Conservation (phyloP, 2,329 filamentous ascomycete genomes). For the Exophiala sideris region DNA sequence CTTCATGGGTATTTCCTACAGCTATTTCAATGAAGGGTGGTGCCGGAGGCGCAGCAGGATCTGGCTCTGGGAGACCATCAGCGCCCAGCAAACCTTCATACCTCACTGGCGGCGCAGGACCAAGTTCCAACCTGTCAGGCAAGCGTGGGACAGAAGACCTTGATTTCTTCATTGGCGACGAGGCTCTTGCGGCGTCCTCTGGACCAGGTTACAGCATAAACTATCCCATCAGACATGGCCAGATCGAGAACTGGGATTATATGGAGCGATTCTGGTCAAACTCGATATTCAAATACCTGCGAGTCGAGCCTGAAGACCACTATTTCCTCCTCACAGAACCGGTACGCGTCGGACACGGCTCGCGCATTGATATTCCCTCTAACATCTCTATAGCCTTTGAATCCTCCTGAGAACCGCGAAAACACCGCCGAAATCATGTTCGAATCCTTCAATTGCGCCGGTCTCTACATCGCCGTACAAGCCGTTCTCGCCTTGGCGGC, state of each 20-base stretch:
- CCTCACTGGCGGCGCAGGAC: constrained; percentile 83
- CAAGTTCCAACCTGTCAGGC: constrained; percentile 74
- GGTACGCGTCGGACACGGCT: constrained; percentile 51
- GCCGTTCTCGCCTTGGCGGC: constrained; percentile 93
- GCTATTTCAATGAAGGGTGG: constrained; percentile 93
- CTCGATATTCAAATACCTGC: constrained; percentile 98
- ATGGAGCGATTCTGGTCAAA: constrained; percentile 99
- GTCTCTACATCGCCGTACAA: constrained; percentile 97
- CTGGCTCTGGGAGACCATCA: constrained; percentile 82
- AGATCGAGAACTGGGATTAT: constrained; percentile 99
- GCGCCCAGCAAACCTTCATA: constrained; percentile 95
- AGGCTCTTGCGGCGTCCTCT: constrained; percentile 77
- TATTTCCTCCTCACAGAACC: constrained; percentile 97
- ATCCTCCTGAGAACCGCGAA: constrained; percentile 97
- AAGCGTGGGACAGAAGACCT: constrained; percentile 97
- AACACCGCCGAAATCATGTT: constrained; percentile 99
- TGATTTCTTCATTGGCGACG: constrained; percentile 98
- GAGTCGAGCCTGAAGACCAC: constrained; percentile 97
- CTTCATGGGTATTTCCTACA: constrained; percentile 98
- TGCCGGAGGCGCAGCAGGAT: constrained; percentile 63
- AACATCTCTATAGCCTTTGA: constrained; percentile 66
- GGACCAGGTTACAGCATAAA: constrained; percentile 94
- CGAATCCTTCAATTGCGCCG: constrained; percentile 98
- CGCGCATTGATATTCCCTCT: not conserved
- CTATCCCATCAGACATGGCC: constrained; percentile 95